Evolutionary conservation across 306 rosid genomes (phyloP), one percentile per base, ranked within the genome.

Genomic region (Dicorynia guianensis): DNA sequence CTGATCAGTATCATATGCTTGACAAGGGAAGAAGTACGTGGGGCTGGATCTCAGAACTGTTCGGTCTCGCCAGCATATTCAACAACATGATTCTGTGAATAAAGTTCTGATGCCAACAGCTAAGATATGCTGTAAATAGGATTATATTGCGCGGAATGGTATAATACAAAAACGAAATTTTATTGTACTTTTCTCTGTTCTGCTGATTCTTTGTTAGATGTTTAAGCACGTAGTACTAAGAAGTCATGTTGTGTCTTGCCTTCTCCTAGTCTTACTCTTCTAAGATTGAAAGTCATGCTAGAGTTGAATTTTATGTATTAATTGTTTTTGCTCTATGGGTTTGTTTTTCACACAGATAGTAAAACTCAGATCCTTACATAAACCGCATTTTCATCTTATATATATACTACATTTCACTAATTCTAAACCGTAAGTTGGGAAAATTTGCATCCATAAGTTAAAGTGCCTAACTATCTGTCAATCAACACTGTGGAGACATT

Each of bases 41-140:
- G 11, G 6, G 6, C 60, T 48, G 10, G 44, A 34, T 34, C 17
- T 34, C 9, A 14, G n/a, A 48, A 48, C 38, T 66, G 30, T 63
- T 53, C 20, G 79, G 34, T 60, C 57, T 57, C 18, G 13, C 35
- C 56, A 42, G 8, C 67, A 34, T 55, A 12, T 40, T 14, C 43
- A 55, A 57, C 47, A 15, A 5, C 35, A 33, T 39, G 19, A 30
- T 56, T 66, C 5, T 7, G 59, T 18, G 19, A 54, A 42, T 12
- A 12, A 3, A 42, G 46, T 35, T 20, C 54, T 1, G 38, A 33
- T 14, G 55, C 58, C 42, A 25, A 39, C 56, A 11, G 5, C 12
- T 2, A 57, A 57, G n/a, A 43, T 30, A 56, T 20, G 43, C 30
- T 4, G 48, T 35, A 50, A 42, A n/a, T 25, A 46, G 11, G 44